Base-by-base conservation (phyloP, 169 alveolate genomes). In the Eimeria acervulina region DNA sequence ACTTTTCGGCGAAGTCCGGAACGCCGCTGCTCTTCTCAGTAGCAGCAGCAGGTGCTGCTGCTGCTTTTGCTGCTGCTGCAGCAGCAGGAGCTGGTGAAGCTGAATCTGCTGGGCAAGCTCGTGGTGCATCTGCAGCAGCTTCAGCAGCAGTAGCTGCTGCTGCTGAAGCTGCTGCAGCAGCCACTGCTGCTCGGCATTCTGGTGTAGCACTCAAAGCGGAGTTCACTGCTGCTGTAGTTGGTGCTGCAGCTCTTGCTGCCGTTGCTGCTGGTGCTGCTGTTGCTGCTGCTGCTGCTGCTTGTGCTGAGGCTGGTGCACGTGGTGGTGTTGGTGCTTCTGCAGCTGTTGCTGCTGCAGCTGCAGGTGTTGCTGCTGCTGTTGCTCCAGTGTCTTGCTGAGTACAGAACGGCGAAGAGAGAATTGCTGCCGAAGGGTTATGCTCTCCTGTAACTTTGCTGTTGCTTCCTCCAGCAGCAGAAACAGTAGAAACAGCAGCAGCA, bases 221-320 rank as follows among this genome's bases (percentile, higher is more conserved):
- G 12, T 10, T 33, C 3, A 2, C 72, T 8, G 66, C 13, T 36
- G 89, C 17, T 21, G 89, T 0, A 17, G 52, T 19, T 42, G 33
- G 31, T 76, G 89, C 89, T 78, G 89, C 89, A 19, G 89, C 59
- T 42, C 68, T 66, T 78, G 36, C 68, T 42, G 89, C 66, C 42
- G 89, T 40, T 42, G 89, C 51, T 78, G 89, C 66, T 78, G 89
- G 26, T 78, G 68, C n/a, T 21, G 89, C 42, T 40, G 89, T 28
- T 78, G 89, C 26, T n/a, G 63, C 63, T 10, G 36, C 59, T n/a
- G 63, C 38, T 15, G 89, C 59, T n/a, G 21, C 10, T 40, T 40
- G 26, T 42, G 66, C 40, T 21, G 66, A 23, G 5, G 66, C 66
- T n/a, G 31, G 68, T 33, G 40, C 40, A 19, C n/a, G 23, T 40